These are phyloP conservation scores for Mycena haematopus DNA, from an alignment of 768 basidiomycete genomes.

Conservation along the genomic window DNA sequence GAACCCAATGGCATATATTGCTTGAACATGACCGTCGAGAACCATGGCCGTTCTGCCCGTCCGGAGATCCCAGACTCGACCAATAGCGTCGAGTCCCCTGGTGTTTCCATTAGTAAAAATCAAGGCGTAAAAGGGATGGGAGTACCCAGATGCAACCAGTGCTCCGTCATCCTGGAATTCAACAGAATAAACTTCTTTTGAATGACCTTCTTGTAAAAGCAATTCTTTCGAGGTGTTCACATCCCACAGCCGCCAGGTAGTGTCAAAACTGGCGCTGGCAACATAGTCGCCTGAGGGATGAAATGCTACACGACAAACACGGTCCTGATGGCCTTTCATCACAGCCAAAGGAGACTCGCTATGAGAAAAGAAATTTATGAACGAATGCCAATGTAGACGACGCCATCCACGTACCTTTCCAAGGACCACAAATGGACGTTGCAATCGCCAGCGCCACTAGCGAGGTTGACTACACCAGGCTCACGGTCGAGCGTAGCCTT, in stretches of 20 bases:
- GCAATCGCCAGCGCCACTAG: slow-evolving; percentile 89
- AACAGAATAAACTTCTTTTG: slow-evolving; percentile 95
- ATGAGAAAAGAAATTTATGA: slow-evolving; percentile 2
- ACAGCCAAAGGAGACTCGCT: slow-evolving; percentile 89
- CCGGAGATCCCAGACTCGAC: slow-evolving; percentile 95
- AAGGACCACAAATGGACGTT: slow-evolving; percentile 90
- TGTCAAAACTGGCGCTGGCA: slow-evolving; percentile 95
- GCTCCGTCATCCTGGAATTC: slow-evolving; percentile 97
- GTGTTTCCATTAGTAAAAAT: neutral
- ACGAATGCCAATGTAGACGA: slow-evolving; percentile 9
- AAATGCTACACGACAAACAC: slow-evolving; percentile 93
- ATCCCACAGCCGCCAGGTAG: slow-evolving; percentile 98
- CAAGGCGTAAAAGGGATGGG: slow-evolving; percentile 5
- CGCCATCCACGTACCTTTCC: slow-evolving; percentile 59
- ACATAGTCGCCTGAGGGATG: slow-evolving; percentile 95
- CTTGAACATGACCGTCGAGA: slow-evolving; percentile 94
- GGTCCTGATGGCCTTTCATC: slow-evolving; percentile 87
- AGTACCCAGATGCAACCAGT: slow-evolving; percentile 90
- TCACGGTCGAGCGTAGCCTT: slow-evolving; percentile 79
- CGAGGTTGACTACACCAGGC: slow-evolving; percentile 77
- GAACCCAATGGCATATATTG: slow-evolving; percentile 90
- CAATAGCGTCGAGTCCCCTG: slow-evolving; percentile 96
- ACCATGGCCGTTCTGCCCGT: slow-evolving; percentile 98
- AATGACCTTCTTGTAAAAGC: slow-evolving; percentile 94
- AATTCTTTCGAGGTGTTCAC: slow-evolving; percentile 81